phyloP scores from a whole-genome alignment of 441 rosid species.

The Mallotus repandus region DNA sequence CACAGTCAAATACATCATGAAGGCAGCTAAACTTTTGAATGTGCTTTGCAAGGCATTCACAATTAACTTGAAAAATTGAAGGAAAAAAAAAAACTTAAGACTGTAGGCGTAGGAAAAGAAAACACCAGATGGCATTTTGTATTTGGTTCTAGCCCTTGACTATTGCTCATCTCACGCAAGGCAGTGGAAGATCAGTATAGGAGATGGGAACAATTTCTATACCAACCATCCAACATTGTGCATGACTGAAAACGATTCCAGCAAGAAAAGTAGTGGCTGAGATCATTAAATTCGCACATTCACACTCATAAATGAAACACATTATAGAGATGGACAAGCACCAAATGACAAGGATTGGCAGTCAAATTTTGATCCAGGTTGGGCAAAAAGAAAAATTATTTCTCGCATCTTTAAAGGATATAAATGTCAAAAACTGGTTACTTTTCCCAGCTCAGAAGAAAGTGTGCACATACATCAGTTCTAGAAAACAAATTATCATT shows the following conservation, averaged over 20 bases:
- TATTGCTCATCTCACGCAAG: neutral
- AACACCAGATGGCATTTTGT: neutral
- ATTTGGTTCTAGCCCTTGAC: neutral
- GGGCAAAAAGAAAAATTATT: slow-evolving; percentile 2
- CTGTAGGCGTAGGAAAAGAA: neutral
- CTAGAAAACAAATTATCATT: slow-evolving; percentile 5
- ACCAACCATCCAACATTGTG: neutral
- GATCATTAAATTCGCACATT: neutral
- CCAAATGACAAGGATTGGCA: neutral
- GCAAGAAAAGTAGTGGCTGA: neutral
- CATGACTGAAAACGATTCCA: neutral
- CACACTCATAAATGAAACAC: neutral
- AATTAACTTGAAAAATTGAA: too few species aligned
- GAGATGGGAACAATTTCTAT: neutral
- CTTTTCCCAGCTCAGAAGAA: neutral
- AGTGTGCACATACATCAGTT: neutral
- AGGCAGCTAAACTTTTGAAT: neutral
- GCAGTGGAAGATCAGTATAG: neutral
- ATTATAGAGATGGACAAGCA: neutral
- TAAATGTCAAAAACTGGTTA: neutral
- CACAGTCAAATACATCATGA: neutral
- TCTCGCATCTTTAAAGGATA: neutral
- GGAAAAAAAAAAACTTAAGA: too few species aligned
- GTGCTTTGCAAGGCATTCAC: neutral
- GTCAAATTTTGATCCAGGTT: neutral